Percentiles rank a stretch among this genome's conserved stretches.
phyloP scores from a whole-genome alignment of 2,329 filamentous ascomycete genomes.

The Colletotrichum filicis region DNA sequence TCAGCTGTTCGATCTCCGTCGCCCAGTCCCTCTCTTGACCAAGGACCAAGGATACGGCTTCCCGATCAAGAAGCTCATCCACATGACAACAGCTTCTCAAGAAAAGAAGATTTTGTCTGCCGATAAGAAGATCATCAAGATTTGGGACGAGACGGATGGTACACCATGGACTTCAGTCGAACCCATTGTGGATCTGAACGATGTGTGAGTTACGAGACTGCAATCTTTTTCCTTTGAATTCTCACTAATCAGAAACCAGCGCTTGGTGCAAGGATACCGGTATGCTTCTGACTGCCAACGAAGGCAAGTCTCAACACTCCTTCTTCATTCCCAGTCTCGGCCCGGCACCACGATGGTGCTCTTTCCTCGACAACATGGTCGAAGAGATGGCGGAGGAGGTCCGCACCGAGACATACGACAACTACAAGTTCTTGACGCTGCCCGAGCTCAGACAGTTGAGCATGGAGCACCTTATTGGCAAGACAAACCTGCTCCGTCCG shows the following conservation, averaged over 20 bases:
- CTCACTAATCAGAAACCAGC: slow-evolving; percentile 4
- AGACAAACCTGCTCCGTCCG: slow-evolving; percentile 87
- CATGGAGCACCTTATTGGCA: slow-evolving; percentile 88
- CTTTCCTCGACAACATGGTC: slow-evolving; percentile 96
- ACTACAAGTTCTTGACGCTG: slow-evolving; percentile 97
- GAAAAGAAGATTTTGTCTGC: slow-evolving; percentile 91
- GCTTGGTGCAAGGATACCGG: slow-evolving; percentile 92
- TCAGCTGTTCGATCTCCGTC: slow-evolving; percentile 91
- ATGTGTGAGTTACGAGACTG: slow-evolving; percentile 61
- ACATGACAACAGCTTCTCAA: slow-evolving; percentile 76
- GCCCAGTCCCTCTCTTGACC: slow-evolving; percentile 83
- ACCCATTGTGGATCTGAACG: slow-evolving; percentile 93
- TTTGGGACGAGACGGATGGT: slow-evolving; percentile 88
- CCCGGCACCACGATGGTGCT: slow-evolving; percentile 93
- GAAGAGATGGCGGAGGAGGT: slow-evolving; percentile 96
- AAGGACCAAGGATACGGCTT: slow-evolving; percentile 98
- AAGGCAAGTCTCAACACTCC: slow-evolving; percentile 92
- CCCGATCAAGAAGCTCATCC: slow-evolving; percentile 85
- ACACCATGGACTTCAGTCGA: slow-evolving; percentile 96
- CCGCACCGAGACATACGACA: slow-evolving; percentile 89
- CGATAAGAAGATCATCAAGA: slow-evolving; percentile 96
- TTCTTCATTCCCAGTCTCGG: slow-evolving; percentile 96
- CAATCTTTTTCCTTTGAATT: neutral
- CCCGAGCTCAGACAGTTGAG: slow-evolving; percentile 88
- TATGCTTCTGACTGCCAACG: slow-evolving; percentile 96